phyloP scores from a whole-genome alignment of 345 rosid species.

The Eucalyptus dawsonii region DNA sequence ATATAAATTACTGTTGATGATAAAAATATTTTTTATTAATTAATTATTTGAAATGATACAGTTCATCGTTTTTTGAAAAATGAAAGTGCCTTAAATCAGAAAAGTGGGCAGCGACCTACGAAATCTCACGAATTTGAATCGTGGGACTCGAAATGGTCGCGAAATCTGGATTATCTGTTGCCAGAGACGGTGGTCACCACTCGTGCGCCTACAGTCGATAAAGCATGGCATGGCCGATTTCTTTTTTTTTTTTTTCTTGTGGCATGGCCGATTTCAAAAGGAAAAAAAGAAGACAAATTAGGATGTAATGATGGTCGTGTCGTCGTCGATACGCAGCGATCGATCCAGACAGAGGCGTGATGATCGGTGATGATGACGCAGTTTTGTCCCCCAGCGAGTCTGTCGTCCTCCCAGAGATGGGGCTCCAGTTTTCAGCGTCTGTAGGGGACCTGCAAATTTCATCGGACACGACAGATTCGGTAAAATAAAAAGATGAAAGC shows the following conservation, averaged over 20 bases:
- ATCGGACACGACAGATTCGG: not conserved
- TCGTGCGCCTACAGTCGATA: not conserved
- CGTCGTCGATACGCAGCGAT: not conserved
- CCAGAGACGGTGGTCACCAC: not conserved
- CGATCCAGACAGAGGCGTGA: not conserved
- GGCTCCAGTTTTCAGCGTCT: not conserved
- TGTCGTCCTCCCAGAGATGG: not conserved
- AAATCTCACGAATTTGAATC: not conserved
- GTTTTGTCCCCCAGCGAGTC: not conserved
- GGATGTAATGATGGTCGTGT: not conserved
- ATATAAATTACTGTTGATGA: accelerated
- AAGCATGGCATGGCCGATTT: not conserved
- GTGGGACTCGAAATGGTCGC: not conserved
- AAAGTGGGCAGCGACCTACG: not conserved
- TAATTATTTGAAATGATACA: accelerated
- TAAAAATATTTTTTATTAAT: too few relatives aligned
- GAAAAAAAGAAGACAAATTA: not conserved
- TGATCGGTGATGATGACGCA: not conserved
- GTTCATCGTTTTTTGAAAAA: accelerated
- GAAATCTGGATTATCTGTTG: not conserved
- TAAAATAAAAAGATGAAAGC: not conserved
- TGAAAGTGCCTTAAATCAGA: not conserved
- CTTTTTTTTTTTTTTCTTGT: too few relatives aligned
- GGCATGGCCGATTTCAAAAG: not conserved
- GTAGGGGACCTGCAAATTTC: not conserved